Evolutionary conservation across 108 stramenopile species (phyloP).

Genomic region (Skeletonema potamos): DNA sequence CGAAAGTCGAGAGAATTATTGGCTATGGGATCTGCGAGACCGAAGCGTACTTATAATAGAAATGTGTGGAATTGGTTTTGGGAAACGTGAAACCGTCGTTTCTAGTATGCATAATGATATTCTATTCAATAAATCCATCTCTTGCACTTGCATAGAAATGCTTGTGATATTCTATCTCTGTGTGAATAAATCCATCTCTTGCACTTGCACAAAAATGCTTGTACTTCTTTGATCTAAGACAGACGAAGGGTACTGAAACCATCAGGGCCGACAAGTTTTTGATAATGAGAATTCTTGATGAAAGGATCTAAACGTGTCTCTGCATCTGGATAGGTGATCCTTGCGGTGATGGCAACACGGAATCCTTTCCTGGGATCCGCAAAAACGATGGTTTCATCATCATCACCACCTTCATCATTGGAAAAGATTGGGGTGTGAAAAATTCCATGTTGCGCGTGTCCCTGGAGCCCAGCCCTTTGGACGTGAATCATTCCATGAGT

Average conservation of each 20-base stretch:
- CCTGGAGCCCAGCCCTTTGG: slow-evolving; percentile 19
- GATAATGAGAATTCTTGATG: slow-evolving; percentile 1
- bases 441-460: slow-evolving; percentile 21
- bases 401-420: not conserved
- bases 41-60: slow-evolving; percentile 4
- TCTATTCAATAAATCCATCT: too few species aligned
- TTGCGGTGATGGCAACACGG: slow-evolving; percentile 28
- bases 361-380: slow-evolving; percentile 7
- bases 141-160: too few species aligned
- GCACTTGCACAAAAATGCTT: too few species aligned
- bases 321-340: slow-evolving; percentile 5
- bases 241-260: not conserved
- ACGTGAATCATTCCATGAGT: slow-evolving; percentile 25
- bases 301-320: slow-evolving; percentile 2
- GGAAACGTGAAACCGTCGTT: too few species aligned
- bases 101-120: too few species aligned
- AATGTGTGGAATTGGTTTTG: slow-evolving; percentile 18
- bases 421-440: slow-evolving; percentile 20
- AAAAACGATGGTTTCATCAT: not conserved
- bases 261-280: not conserved
- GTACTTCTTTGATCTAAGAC: not conserved
- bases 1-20: slow-evolving; percentile 3
- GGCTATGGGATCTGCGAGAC: not conserved
- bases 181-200: too few species aligned
- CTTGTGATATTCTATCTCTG: too few species aligned